These are phyloP conservation scores for Thinopyrum obtusiflorum DNA, from an alignment of 202 grass and related monocot genomes.

Conservation along the genomic window DNA sequence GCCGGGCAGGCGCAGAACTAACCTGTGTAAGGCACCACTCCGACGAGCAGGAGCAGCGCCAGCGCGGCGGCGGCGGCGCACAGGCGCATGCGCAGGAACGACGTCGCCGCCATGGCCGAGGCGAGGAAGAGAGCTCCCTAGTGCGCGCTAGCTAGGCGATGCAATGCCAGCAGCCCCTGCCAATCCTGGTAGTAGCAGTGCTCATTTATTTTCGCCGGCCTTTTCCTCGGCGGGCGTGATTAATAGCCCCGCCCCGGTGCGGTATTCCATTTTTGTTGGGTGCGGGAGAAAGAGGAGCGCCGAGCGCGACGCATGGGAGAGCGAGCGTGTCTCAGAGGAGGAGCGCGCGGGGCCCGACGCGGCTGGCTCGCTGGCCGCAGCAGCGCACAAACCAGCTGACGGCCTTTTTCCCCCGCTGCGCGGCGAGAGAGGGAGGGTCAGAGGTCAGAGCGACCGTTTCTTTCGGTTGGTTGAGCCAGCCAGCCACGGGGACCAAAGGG, in stretches of 20 bases:
- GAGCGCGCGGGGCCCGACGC: too few species aligned
- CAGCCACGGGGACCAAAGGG: background rate
- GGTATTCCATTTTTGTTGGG: background rate
- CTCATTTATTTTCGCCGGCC: slow-evolving; percentile 13
- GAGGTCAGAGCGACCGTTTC: background rate
- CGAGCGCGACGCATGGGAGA: slow-evolving; percentile 3
- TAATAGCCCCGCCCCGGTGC: background rate
- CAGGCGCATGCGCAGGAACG: background rate
- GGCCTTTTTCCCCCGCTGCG: background rate
- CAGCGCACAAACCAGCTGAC: background rate
- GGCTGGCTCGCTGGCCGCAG: background rate
- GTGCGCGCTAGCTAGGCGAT: background rate
- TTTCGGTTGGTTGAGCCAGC: background rate
- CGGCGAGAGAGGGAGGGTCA: too few species aligned
- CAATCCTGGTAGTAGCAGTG: too few species aligned
- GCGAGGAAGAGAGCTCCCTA: background rate
- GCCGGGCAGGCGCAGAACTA: background rate
- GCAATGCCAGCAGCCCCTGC: background rate
- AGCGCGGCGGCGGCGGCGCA: background rate
- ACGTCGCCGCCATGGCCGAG: slow-evolving; percentile 17
- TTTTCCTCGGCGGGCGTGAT: slow-evolving; percentile 5
- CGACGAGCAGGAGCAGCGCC: slow-evolving; percentile 4
- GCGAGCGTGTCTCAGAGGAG: background rate
- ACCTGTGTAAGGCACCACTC: background rate
- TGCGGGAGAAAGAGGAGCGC: background rate